phyloP scores from a whole-genome alignment of 2,329 filamentous ascomycete species.

The Colletotrichum lindemuthianum region DNA sequence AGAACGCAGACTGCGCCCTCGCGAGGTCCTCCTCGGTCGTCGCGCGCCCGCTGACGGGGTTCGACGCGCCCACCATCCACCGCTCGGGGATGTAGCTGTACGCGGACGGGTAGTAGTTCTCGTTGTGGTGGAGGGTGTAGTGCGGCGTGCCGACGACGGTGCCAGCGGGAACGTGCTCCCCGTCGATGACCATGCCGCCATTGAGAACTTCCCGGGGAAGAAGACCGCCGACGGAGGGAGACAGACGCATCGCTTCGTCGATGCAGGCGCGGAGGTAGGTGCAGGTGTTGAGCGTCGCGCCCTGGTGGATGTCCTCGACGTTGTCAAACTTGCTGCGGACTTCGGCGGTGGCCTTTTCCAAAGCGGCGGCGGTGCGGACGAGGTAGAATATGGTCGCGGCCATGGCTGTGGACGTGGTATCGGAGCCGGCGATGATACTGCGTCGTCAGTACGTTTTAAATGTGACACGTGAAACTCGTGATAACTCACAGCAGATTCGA shows the following conservation, averaged over 20 bases:
- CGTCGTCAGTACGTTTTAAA: background rate
- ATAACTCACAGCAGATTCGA: slow-evolving; percentile 70
- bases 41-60: slow-evolving; percentile 46
- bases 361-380: slow-evolving; percentile 59
- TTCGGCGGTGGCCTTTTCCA: slow-evolving; percentile 60
- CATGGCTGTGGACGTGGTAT: slow-evolving; percentile 77
- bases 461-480: too few species aligned
- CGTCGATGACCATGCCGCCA: slow-evolving; percentile 65
- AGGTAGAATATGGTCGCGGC: slow-evolving; percentile 72
- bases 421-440: slow-evolving; percentile 75
- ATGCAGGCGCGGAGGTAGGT: slow-evolving; percentile 72
- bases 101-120: slow-evolving; percentile 68
- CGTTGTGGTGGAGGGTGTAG: slow-evolving; percentile 76
- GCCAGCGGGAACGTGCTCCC: slow-evolving; percentile 64
- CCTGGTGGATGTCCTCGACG: slow-evolving; percentile 66
- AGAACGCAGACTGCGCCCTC: slow-evolving; percentile 74
- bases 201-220: slow-evolving; percentile 67
- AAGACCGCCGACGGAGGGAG: slow-evolving; percentile 69
- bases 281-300: slow-evolving; percentile 59
- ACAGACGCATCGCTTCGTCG: slow-evolving; percentile 73
- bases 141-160: slow-evolving; percentile 72
- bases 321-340: slow-evolving; percentile 61
- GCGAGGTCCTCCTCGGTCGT: slow-evolving; percentile 62
- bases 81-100: slow-evolving; percentile 71
- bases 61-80: slow-evolving; percentile 65